Evolutionary conservation across 163 green algal genomes (phyloP), one percentile per base, ranked within the genome.

Genomic region (Scenedesmus sp.): DNA sequence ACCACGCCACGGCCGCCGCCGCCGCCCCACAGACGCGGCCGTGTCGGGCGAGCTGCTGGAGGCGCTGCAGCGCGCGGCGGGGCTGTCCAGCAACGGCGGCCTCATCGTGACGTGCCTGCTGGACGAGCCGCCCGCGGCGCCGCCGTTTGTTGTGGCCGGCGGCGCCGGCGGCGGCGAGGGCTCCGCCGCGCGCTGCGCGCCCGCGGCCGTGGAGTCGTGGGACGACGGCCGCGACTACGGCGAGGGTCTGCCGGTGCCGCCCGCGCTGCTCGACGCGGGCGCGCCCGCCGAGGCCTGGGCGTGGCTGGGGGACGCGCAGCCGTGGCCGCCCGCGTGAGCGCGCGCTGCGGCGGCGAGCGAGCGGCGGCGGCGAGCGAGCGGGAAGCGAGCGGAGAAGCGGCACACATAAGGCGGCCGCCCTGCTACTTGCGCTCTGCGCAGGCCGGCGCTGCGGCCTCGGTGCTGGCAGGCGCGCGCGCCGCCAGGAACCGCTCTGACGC

Each of bases 1-100:
- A n/a, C n/a, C n/a, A n/a, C n/a, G n/a, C n/a, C n/a, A n/a, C n/a
- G n/a, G n/a, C n/a, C n/a, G n/a, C n/a, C n/a, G n/a, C n/a, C n/a
- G n/a, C n/a, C n/a, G n/a, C n/a, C n/a, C n/a, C 53, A 28, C 71
- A 80, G 58, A 45, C 51, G 28, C 34, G 13, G 18, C 28, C 56
- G 44, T 77, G 20, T 71, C 75, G 42, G 86, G 83, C 0, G 83
- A 88, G 65, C 77, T 90, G 73, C 80, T 90, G 9, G 86, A 90
- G 60, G 76, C 78, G 63, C 75, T 90, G 66, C 87, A 90, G 71
- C 34, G 47, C n/a, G 33, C 10, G 4, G 34, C 74, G 15, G 29
- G 33, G 3, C 36, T 66, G 18, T 58, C 31, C 33, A 65, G 26
- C 26, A 67, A 73, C 13, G 74, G 62, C 9, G 74, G 74, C 51